Evolutionary conservation across 768 basidiomycete genomes (phyloP).

Genomic region (Lactarius hatsudake): DNA sequence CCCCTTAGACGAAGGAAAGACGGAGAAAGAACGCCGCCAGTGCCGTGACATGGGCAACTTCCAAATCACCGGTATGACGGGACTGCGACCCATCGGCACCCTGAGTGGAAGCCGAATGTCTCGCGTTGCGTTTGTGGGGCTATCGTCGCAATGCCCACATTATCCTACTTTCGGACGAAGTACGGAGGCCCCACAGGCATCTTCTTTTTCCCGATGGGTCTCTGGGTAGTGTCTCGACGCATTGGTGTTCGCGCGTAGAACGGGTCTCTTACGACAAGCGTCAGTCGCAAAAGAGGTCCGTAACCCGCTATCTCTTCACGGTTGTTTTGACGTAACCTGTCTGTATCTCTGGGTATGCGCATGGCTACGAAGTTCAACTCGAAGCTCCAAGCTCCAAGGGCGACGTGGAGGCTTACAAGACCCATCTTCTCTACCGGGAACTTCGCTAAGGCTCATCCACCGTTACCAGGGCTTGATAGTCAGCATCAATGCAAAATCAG

Average conservation of each 20-base stretch:
- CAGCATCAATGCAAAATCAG: slow-evolving; percentile 33
- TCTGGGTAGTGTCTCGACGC: slow-evolving; percentile 98
- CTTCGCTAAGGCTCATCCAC: background rate
- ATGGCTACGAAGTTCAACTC: slow-evolving; percentile 80
- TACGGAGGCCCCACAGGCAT: slow-evolving; percentile 35
- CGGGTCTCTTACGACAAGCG: slow-evolving; percentile 92
- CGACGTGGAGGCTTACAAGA: slow-evolving; percentile 92
- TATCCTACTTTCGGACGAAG: too few relatives aligned
- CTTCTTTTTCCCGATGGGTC: slow-evolving; percentile 55
- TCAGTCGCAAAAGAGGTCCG: slow-evolving; percentile 79
- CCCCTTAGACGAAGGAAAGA: too few relatives aligned
- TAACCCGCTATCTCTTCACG: background rate
- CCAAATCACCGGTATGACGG: too few relatives aligned
- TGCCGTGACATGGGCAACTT: too few relatives aligned
- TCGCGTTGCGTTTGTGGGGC: slow-evolving; percentile 87
- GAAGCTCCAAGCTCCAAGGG: too few relatives aligned
- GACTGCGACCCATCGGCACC: too few relatives aligned
- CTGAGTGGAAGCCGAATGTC: slow-evolving; percentile 97
- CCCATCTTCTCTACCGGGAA: slow-evolving; percentile 29
- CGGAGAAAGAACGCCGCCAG: too few relatives aligned
- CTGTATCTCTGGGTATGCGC: slow-evolving; percentile 90
- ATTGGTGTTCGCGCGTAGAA: slow-evolving; percentile 67
- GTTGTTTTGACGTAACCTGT: slow-evolving; percentile 24
- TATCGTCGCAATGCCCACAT: slow-evolving; percentile 87
- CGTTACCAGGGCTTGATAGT: slow-evolving; percentile 25